Evolutionary conservation across 1,139 yeast species (phyloP), one percentile per base, ranked within the genome.

Genomic region (Kluyveromyces sp.): DNA sequence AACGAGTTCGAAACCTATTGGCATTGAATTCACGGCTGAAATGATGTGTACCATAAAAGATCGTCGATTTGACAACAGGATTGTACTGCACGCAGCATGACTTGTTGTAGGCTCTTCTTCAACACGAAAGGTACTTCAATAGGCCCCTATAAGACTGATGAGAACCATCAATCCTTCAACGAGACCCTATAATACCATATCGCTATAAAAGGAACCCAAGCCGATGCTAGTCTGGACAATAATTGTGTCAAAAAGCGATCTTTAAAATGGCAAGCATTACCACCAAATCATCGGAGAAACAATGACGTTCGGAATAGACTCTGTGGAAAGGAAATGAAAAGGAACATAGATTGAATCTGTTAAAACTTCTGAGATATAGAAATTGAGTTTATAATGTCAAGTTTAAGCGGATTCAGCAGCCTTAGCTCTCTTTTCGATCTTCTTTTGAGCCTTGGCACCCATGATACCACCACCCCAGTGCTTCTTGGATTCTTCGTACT

Each of bases 391-490:
- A 38, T 65, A 66, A 55, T 37, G 43, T 34, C 33, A 45, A 40
- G 36, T 43, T 46, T 43, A 46, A 33, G 37, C 38, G 22, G 42
- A 39, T 49, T 67, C 75, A 47, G 69, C 58, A 57, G 69, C 73
- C 67, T 69, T 70, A 57, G 68, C 70, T 66, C 70, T 74, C 77
- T 77, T 77, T 59, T 68, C 79, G 51, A 66, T 69, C 75, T 82
- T 84, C 63, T 79, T 92, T 64, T 75, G 77, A 63, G 96, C 86
- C 79, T 89, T 89, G 63, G 85, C 75, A 70, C 97, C 96, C 78
- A 92, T 77, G 71, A 85, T 68, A 80, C 97, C 97, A 78, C 98
- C 97, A 80, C 97, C 97, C 97, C 97, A 89, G 83, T 87, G 95
- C 77, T 86, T 87, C 80, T 94, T 89, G 70, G 77, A 68, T 61